Percentiles rank a stretch among this genome's conserved stretches.
Evolutionary conservation across 257 asterid genomes (phyloP).

Genomic region (Leptodermis oblonga): DNA sequence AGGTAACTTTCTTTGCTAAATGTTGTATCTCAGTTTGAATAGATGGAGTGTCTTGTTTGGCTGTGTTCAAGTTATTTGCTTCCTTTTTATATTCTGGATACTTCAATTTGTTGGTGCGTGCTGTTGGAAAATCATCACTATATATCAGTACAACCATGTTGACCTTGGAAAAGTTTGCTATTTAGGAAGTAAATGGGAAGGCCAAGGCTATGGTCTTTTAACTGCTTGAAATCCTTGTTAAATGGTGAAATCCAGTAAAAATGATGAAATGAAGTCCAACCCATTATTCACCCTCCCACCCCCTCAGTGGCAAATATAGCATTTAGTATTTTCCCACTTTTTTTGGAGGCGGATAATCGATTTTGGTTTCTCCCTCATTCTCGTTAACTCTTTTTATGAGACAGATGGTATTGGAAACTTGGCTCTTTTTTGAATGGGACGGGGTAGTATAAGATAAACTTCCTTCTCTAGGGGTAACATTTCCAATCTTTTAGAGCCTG

Average conservation of each 20-base stretch:
- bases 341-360: too few relatives aligned
- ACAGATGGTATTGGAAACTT: too few relatives aligned
- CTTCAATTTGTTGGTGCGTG: not conserved
- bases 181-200: not conserved
- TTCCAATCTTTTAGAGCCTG: not conserved
- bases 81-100: not conserved
- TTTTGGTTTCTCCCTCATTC: too few relatives aligned
- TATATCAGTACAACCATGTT: not conserved
- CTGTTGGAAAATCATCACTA: not conserved
- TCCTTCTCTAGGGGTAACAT: too few relatives aligned
- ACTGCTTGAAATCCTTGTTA: constrained; percentile 5
- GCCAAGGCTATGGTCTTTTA: not conserved
- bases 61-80: constrained; percentile 3
- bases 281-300: too few relatives aligned
- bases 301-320: too few relatives aligned
- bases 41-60: constrained; percentile 7
- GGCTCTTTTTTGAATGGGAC: not conserved
- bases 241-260: too few relatives aligned
- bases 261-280: too few relatives aligned
- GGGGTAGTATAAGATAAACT: not conserved
- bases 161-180: not conserved
- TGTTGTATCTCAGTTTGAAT: not conserved
- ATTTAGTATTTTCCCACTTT: too few relatives aligned
- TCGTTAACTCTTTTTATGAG: too few relatives aligned
- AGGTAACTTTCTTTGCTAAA: too few relatives aligned